Evolutionary conservation across 2,329 filamentous ascomycete genomes (phyloP).

Genomic region (Colletotrichum eremochloae): DNA sequence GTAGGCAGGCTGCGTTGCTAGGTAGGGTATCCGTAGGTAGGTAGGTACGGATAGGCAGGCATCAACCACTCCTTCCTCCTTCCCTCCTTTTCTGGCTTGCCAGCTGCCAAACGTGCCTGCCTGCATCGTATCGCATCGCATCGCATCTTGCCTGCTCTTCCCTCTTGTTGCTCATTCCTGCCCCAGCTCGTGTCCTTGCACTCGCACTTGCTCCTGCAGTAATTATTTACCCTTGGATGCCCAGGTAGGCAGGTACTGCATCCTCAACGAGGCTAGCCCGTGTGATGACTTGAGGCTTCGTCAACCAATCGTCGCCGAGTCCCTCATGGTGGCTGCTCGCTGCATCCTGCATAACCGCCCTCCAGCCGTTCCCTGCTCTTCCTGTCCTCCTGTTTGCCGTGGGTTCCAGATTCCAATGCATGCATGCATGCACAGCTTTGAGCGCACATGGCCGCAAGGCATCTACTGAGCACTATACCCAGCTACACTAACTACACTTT

Average conservation of each 20-base stretch:
- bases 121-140: too few relatives aligned
- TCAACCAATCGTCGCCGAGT: slow-evolving; percentile 24
- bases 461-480: too few relatives aligned
- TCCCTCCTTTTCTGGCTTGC: too few relatives aligned
- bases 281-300: slow-evolving; percentile 25
- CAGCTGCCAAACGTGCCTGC: background rate
- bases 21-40: too few relatives aligned
- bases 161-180: background rate
- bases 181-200: background rate
- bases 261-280: slow-evolving; percentile 19
- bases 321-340: background rate
- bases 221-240: too few relatives aligned
- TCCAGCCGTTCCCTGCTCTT: too few relatives aligned
- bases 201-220: background rate
- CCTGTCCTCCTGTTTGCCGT: background rate
- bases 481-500: too few relatives aligned
- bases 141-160: background rate
- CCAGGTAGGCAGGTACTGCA: background rate
- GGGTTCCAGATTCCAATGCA: background rate
- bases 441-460: background rate
- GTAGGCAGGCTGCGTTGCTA: background rate
- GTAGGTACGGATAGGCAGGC: too few relatives aligned
- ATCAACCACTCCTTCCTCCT: background rate
- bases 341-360: slow-evolving; percentile 9
- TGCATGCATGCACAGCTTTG: slow-evolving; percentile 5